Percentiles rank a stretch among this genome's conserved stretches.
Evolutionary conservation across 768 basidiomycete species (phyloP).

Genomic region (Collybia sordida): DNA sequence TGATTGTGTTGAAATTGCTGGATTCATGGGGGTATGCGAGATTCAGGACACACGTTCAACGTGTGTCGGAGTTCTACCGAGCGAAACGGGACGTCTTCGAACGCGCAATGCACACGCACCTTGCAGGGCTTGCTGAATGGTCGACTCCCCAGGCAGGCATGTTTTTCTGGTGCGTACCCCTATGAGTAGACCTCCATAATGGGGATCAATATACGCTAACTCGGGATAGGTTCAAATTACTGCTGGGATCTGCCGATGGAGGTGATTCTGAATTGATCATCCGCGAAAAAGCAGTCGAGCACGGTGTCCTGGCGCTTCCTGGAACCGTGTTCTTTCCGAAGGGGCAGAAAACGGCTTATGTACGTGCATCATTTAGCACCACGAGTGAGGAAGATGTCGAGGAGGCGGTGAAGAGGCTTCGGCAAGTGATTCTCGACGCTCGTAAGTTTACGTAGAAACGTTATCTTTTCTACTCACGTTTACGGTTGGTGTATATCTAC

Average conservation of each 20-base stretch:
- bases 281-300: constrained; percentile 62
- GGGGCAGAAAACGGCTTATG: constrained; percentile 63
- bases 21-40: constrained; percentile 70
- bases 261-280: constrained; percentile 72
- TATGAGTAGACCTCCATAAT: neutral
- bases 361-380: constrained; percentile 78
- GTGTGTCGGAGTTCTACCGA: constrained; percentile 68
- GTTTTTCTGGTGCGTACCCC: constrained; percentile 75
- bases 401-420: constrained; percentile 64
- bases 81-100: constrained; percentile 63
- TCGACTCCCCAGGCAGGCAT: constrained; percentile 43
- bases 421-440: constrained; percentile 22
- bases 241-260: constrained; percentile 35
- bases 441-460: too few species aligned
- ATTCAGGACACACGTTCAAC: constrained; percentile 62
- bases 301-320: constrained; percentile 83
- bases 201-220: neutral
- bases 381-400: constrained; percentile 62
- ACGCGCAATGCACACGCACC: constrained; percentile 61
- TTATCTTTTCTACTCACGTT: too few species aligned
- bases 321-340: constrained; percentile 75
- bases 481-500: too few species aligned
- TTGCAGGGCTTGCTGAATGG: constrained; percentile 74
- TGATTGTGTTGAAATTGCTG: constrained; percentile 53
- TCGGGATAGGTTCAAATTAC: constrained; percentile 60